Base-by-base conservation (phyloP, 352 stramenopile genomes). In the Phytophthora citrophthora region DNA sequence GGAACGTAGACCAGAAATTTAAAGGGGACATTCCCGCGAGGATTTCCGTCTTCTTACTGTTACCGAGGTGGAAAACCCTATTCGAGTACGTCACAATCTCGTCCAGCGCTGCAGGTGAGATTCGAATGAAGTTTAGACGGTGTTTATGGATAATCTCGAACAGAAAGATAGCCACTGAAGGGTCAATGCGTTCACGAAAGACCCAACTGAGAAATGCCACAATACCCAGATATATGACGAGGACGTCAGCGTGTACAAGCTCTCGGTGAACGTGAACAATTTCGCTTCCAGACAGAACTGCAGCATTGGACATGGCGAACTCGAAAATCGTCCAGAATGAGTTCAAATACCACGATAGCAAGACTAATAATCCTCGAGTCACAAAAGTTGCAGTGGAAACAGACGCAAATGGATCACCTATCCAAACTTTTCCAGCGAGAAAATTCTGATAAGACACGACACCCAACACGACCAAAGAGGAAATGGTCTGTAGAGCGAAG, bases 371-470 rank as follows among this genome's bases (percentile, higher is more conserved):
- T 6, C 47, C 64, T 1, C 64, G 62, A 7, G 55, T 12, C 31
- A 68, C 46, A 1, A 78, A 53, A 1, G 49, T 68, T 40, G 54
- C 45, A 5, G 53, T 64, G 12, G 64, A 78, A 8, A 76, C 61
- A 9, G 70, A 68, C 0, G 71, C 66, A 47, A 82, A 82, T 0
- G 74, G 70, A 24, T 75, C 74, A 3, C 74, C 70, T 11, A 83
- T 57, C 74, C 70, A 82, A 8, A 77, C 18, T 43, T 68, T 68
- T 0, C 60, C 60, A 2, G 23, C 27, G 5, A 45, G 34, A 29
- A 62, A 46, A 16, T 68, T 68, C 38, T 68, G 52, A 39, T 64
- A 68, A 0, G 53, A 23, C 16, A 68, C 61, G 4, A 68, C 10
- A 3, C 52, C n/a, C 1, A 80, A 24, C 3, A 76, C 45, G 5